These are phyloP conservation scores for Zymoseptoria brevis DNA, from an alignment of 2,329 filamentous ascomycete genomes.

Conservation along the genomic window DNA sequence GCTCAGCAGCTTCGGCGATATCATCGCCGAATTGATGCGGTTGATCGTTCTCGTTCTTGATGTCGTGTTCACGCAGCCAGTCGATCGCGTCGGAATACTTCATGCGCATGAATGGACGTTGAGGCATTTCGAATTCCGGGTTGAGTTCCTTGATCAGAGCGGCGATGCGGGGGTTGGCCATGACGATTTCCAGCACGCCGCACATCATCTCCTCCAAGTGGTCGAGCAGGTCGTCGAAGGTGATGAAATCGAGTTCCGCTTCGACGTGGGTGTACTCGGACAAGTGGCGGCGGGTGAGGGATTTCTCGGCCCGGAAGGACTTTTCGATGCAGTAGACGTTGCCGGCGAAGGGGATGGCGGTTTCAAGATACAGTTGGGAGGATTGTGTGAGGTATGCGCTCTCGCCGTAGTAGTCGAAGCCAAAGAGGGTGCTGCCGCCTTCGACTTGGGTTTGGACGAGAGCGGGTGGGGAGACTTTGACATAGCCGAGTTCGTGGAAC, in stretches of 20 bases:
- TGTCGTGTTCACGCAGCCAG: slow-evolving; percentile 85
- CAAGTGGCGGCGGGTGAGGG: slow-evolving; percentile 83
- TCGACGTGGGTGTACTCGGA: slow-evolving; percentile 97
- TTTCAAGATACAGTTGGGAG: slow-evolving; percentile 95
- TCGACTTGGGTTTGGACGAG: slow-evolving; percentile 95
- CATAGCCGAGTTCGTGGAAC: slow-evolving; percentile 68
- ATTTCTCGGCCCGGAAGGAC: slow-evolving; percentile 97
- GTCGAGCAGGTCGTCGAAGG: slow-evolving; percentile 76
- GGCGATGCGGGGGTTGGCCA: slow-evolving; percentile 65
- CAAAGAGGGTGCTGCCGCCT: slow-evolving; percentile 84
- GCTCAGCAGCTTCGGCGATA: slow-evolving; percentile 94
- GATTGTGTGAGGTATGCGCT: slow-evolving; percentile 92
- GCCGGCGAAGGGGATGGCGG: slow-evolving; percentile 78
- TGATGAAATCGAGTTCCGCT: slow-evolving; percentile 92
- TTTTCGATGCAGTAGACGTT: slow-evolving; percentile 98
- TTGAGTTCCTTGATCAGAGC: slow-evolving; percentile 77
- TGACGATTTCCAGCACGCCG: slow-evolving; percentile 68
- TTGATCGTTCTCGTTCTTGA: slow-evolving; percentile 86
- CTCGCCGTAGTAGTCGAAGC: slow-evolving; percentile 81
- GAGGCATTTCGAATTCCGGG: slow-evolving; percentile 75
- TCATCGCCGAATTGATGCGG: slow-evolving; percentile 91
- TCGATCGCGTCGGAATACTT: slow-evolving; percentile 87
- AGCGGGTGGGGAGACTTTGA: slow-evolving; percentile 80
- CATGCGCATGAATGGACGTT: slow-evolving; percentile 89
- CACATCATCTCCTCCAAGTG: slow-evolving; percentile 86